Base-by-base conservation (phyloP, 148 eudicot genomes). In the Vaccinium darrowii region DNA sequence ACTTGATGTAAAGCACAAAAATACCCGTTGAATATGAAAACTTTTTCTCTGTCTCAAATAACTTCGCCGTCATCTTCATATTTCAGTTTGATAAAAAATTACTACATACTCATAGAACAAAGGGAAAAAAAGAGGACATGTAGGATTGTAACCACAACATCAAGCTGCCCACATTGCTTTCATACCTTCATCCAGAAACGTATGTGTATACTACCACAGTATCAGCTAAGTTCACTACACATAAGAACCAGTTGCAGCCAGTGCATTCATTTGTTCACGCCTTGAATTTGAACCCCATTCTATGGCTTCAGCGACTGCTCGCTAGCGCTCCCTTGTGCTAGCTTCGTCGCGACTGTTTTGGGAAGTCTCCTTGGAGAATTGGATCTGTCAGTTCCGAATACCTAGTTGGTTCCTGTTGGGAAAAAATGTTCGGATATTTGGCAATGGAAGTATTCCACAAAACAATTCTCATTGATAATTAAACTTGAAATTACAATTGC, bases 251-350 rank as follows among this genome's bases (percentile, higher is more conserved):
- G n/a, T 23, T 43, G 83, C 78, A 78, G 84, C 87, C 27, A 19
- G 74, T 27, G 90, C 86, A 7, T 73, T 54, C 60, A 76, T 74
- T 23, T 81, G 83, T 30, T 84, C 82, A 43, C 85, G 27, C 80
- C 90, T 89, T 1, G 91, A 87, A 56, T 60, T 89, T 58, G 91
- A 87, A 8, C 95, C 98, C 98, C 98, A 94, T 84, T 91, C 95
- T 27, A 90, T 91, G 73, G 98, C 98, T 85, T 93, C 98, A 7
- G 96, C 96, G 67, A 93, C 87, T 10, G 94, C 98, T 54, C 72
- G 81, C 57, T 91, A 89, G 53, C 98, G 93, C 36, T 90, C 90
- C 33, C 39, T 47, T 58, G 88, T 86, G 12, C 14, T 77, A 60
- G 83, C 81, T 6, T 92, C 89, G 3, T 80, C 86, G 18, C n/a